These are phyloP conservation scores for Malassezia restricta DNA, from an alignment of 1,284 basidiomycete species.

Conservation along the genomic window DNA sequence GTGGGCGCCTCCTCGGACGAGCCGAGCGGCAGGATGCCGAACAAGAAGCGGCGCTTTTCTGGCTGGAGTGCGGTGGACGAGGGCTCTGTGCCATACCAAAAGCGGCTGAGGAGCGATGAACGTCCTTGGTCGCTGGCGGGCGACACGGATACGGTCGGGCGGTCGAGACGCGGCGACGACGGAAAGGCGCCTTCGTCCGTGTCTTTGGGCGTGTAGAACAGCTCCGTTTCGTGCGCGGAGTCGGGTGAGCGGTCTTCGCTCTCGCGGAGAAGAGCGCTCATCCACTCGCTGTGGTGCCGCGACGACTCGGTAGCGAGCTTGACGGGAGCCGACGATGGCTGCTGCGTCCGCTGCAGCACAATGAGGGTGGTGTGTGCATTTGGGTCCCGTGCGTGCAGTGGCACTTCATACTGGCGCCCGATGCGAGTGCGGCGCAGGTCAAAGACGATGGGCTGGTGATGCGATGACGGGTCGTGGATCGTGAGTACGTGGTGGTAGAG, in stretches of 20 bases:
- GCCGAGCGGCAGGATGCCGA: background rate
- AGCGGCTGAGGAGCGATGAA: background rate
- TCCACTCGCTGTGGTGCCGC: conserved; percentile 3
- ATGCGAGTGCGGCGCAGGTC: conserved; percentile 4
- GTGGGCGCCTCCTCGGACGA: background rate
- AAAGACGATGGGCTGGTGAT: background rate
- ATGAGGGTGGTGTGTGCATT: background rate
- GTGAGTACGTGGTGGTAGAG: conserved; percentile 1
- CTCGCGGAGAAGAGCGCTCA: conserved; percentile 7
- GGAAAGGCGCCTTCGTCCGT: no score
- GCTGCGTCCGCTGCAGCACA: background rate
- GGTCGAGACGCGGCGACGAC: no score
- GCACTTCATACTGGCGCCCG: conserved; percentile 4
- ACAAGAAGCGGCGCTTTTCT: conserved; percentile 1
- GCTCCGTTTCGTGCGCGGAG: no score
- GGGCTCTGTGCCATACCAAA: background rate
- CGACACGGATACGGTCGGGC: no score
- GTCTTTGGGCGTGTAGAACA: no score
- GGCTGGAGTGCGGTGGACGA: background rate
- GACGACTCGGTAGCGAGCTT: conserved; percentile 1
- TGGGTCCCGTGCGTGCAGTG: background rate
- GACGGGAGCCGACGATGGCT: background rate
- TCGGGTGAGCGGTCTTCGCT: background rate
- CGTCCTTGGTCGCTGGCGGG: no score
- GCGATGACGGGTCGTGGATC: background rate